These are phyloP conservation scores for Orbilia ellipsospora DNA, from an alignment of 2,329 filamentous ascomycete species.

Conservation along the genomic window DNA sequence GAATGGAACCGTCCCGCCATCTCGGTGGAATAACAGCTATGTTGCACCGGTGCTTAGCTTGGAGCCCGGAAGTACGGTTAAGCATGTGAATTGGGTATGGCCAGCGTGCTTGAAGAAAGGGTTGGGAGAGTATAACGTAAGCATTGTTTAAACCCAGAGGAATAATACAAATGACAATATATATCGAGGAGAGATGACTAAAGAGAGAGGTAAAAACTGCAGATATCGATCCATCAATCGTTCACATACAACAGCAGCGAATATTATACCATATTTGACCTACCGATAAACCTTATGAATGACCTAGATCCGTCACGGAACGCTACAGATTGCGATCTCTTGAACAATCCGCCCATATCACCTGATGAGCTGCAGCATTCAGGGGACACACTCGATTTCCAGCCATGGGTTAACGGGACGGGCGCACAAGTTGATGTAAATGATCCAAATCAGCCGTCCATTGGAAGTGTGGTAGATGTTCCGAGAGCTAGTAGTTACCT, in stretches of 20 bases:
- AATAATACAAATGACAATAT: no score
- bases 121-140: conserved; percentile 73
- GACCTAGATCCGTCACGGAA: conserved; percentile 66
- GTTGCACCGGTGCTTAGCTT: conserved; percentile 73
- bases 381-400: conserved; percentile 16
- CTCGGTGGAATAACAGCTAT: conserved; percentile 67
- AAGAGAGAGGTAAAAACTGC: not conserved
- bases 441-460: not conserved
- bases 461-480: not conserved
- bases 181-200: not conserved
- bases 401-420: conserved; percentile 40
- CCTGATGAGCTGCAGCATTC: conserved; percentile 60
- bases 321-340: conserved; percentile 66
- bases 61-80: conserved; percentile 75
- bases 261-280: conserved; percentile 76
- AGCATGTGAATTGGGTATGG: conserved; percentile 79
- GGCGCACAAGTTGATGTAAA: conserved; percentile 23
- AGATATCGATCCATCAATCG: conserved; percentile 77
- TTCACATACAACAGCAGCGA: conserved; percentile 74
- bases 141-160: not conserved
- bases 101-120: conserved; percentile 73
- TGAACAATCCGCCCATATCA: conserved; percentile 68
- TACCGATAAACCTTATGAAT: conserved; percentile 76
- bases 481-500: not conserved
- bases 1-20: conserved; percentile 67